Evolutionary conservation across 140 eudicot genomes (phyloP).

Genomic region (Artemisia princeps): DNA sequence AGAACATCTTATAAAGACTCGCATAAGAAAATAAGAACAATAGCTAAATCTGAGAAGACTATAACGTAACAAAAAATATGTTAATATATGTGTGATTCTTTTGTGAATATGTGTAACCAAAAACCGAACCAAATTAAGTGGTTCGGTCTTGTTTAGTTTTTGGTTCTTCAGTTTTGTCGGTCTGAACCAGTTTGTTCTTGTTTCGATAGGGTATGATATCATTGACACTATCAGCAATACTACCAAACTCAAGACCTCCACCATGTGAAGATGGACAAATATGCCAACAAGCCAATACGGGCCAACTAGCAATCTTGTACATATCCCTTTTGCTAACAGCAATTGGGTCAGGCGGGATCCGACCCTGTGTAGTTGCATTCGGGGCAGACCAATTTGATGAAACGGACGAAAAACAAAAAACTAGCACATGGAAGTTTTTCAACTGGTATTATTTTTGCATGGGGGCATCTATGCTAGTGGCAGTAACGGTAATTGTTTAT

Average conservation of each 20-base stretch:
- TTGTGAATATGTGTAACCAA: no score
- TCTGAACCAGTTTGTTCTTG: background rate
- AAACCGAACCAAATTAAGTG: no score
- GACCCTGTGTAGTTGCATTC: background rate
- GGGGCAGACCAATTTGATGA: constrained; percentile 2
- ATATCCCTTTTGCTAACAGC: background rate
- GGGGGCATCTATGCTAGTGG: background rate
- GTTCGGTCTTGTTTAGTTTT: no score
- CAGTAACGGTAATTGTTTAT: background rate
- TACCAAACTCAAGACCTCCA: constrained; percentile 69
- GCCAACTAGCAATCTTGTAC: constrained; percentile 14
- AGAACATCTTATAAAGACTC: no score
- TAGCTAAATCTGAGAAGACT: no score
- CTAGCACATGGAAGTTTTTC: background rate
- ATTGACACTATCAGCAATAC: constrained; percentile 60
- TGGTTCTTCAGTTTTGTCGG: background rate
- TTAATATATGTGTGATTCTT: no score
- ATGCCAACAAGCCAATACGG: constrained; percentile 53
- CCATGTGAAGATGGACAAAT: constrained; percentile 35
- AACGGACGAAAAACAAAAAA: background rate
- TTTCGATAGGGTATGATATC: constrained; percentile 59
- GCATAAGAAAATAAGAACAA: no score
- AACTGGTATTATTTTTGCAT: constrained; percentile 10
- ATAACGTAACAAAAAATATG: no score
- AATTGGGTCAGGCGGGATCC: constrained; percentile 1